Percentiles rank a stretch among this genome's conserved stretches.
Evolutionary conservation across 2,329 filamentous ascomycete genomes (phyloP).

Genomic region (Pseudogymnoascus sp.): DNA sequence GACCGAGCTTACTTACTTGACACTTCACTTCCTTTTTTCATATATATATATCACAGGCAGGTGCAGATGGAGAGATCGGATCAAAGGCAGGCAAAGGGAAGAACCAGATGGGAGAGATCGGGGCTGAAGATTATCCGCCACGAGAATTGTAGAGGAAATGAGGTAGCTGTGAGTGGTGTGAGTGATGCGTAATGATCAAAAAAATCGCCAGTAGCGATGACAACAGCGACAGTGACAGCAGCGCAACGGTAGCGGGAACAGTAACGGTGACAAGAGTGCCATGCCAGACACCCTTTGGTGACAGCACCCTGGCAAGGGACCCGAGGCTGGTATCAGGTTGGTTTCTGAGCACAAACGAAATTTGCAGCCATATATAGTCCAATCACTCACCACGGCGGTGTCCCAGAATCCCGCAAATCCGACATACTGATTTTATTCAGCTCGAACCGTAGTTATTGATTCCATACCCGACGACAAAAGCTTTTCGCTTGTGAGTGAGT

Average conservation of each 20-base stretch:
- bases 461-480: background rate
- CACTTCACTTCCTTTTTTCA: background rate
- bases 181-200: background rate
- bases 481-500: background rate
- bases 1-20: background rate
- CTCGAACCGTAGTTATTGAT: background rate
- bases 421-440: background rate
- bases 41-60: background rate
- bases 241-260: background rate
- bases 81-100: background rate
- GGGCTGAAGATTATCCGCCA: background rate
- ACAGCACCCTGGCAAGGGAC: background rate
- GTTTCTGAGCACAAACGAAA: background rate
- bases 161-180: background rate
- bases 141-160: too few relatives aligned
- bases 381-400: background rate
- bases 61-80: background rate
- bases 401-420: background rate
- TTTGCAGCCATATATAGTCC: background rate
- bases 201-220: background rate
- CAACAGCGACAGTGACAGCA: background rate
- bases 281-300: background rate
- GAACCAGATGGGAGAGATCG: background rate
- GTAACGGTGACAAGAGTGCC: background rate
- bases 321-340: background rate